Conservation (phyloP, 768 basidiomycete genomes). For the Lentinula edodes region DNA sequence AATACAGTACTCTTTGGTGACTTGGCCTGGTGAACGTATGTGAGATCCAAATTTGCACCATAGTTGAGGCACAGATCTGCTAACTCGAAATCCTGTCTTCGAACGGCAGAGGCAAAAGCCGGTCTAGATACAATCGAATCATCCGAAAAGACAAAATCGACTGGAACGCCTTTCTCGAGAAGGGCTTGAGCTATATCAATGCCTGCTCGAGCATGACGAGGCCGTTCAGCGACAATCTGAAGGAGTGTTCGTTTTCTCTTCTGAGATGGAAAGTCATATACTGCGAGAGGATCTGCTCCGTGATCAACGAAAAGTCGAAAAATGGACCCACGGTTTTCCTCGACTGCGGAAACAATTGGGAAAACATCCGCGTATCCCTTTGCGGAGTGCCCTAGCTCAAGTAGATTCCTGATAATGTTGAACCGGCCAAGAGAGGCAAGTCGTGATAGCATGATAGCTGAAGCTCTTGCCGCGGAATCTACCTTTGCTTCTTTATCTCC, state of each 20-base stretch:
- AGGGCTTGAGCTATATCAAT: background rate
- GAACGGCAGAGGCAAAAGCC: conserved; percentile 8
- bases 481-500: background rate
- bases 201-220: background rate
- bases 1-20: conserved; percentile 2
- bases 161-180: conserved; percentile 6
- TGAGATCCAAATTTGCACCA: conserved; percentile 6
- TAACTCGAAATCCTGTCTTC: conserved; percentile 8
- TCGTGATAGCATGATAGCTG: conserved; percentile 1
- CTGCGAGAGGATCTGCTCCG: conserved; percentile 1
- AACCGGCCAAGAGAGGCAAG: background rate
- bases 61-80: conserved; percentile 1
- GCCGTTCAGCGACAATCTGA: background rate
- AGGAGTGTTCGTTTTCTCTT: background rate
- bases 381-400: conserved; percentile 6
- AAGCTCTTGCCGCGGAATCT: background rate
- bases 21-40: background rate
- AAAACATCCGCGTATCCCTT: background rate
- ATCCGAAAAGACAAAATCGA: background rate
- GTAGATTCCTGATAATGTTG: conserved; percentile 6
- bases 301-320: conserved; percentile 8
- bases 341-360: conserved; percentile 9
- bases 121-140: background rate
- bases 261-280: background rate
- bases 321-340: conserved; percentile 3